Evolutionary conservation across 2,329 filamentous ascomycete genomes (phyloP).

Genomic region (Fusarium udum): DNA sequence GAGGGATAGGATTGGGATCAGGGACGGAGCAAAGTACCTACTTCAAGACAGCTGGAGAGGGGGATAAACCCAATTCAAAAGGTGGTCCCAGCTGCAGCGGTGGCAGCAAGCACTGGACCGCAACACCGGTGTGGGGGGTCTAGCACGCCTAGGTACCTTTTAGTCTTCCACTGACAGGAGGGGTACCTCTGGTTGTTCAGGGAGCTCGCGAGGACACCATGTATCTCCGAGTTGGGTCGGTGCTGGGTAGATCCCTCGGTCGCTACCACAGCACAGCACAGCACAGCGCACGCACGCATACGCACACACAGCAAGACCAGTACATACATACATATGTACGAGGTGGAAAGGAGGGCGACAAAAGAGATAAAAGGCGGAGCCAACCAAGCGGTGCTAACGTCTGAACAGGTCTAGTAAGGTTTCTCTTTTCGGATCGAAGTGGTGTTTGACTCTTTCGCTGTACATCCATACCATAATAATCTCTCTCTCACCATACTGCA

Average conservation of each 20-base stretch:
- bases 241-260: conserved; percentile 31
- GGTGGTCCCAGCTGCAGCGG: conserved; percentile 29
- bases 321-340: conserved; percentile 4
- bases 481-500: not conserved
- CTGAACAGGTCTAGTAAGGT: conserved; percentile 24
- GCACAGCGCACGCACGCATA: not conserved
- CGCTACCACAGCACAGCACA: conserved; percentile 6
- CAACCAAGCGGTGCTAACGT: conserved; percentile 23
- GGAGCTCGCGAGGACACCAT: conserved; percentile 14
- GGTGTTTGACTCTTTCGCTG: conserved; percentile 1
- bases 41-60: conserved; percentile 25
- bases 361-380: conserved; percentile 39
- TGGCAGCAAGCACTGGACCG: conserved; percentile 31
- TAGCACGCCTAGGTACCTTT: conserved; percentile 10
- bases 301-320: conserved; percentile 3
- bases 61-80: conserved; percentile 24
- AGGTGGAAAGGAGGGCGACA: conserved; percentile 35
- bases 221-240: conserved; percentile 28
- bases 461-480: not conserved
- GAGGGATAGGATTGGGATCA: conserved; percentile 22
- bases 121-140: conserved; percentile 21
- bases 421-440: conserved; percentile 19
- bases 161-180: conserved; percentile 23
- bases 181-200: conserved; percentile 7
- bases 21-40: conserved; percentile 23